Evolutionary conservation across 169 alveolate species (phyloP).

Genomic region (Neospora caninum): DNA sequence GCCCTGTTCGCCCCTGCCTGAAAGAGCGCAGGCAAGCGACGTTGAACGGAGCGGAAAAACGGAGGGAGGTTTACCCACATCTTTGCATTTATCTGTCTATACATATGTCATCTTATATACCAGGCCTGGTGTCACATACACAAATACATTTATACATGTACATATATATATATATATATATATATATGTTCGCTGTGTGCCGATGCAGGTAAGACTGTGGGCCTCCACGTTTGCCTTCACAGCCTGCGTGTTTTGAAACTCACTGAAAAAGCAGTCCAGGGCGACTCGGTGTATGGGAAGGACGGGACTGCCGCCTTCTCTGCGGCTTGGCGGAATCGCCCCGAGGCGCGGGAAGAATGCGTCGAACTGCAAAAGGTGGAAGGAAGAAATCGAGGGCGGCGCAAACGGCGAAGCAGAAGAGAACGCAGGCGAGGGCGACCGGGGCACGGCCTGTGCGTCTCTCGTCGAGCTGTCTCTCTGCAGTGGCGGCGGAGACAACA

Average conservation of each 20-base stretch:
- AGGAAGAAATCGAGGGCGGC: constrained; percentile 2
- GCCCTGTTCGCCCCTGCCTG: not conserved
- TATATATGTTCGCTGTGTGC: no score
- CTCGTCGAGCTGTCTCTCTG: not conserved
- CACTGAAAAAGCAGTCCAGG: constrained; percentile 12
- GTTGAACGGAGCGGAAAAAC: not conserved
- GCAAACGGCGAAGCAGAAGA: not conserved
- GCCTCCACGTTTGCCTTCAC: not conserved
- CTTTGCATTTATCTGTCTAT: no score
- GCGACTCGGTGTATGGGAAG: not conserved
- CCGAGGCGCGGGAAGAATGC: not conserved
- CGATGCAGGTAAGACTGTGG: not conserved
- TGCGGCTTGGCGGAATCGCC: not conserved
- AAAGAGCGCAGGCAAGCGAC: not conserved
- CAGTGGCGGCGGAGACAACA: not conserved
- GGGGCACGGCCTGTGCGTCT: no score
- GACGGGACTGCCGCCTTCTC: not conserved
- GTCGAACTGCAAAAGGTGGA: constrained; percentile 19
- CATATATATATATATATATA: no score
- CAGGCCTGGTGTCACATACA: no score
- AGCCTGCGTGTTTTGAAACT: not conserved
- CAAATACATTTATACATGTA: not conserved
- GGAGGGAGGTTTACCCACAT: no score
- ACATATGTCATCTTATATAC: no score
- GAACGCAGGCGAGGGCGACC: not conserved